phyloP scores from a whole-genome alignment of 805 yeast species.

The Saccharomycopsis oosterbeekiorum region DNA sequence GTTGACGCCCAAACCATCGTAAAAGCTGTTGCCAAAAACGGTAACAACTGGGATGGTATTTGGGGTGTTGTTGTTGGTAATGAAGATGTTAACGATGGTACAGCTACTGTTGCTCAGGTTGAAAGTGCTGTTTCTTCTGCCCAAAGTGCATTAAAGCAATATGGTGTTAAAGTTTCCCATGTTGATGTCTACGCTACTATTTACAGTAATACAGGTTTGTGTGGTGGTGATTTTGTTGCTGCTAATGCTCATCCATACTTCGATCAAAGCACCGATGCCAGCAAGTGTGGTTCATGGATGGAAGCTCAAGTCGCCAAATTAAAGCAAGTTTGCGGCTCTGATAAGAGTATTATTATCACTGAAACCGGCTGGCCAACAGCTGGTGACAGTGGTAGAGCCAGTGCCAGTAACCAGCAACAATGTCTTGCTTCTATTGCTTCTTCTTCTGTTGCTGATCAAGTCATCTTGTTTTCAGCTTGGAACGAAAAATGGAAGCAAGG shows the following conservation, averaged over 20 bases:
- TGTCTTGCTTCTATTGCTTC: constrained; percentile 58
- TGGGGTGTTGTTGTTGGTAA: constrained; percentile 84
- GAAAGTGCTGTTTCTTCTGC: constrained; percentile 42
- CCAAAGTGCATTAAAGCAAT: constrained; percentile 51
- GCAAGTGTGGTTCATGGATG: constrained; percentile 82
- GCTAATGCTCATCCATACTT: constrained; percentile 96
- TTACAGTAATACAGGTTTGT: constrained; percentile 84
- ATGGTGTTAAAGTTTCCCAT: constrained; percentile 84
- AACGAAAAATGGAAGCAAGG: constrained; percentile 55
- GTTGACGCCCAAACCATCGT: constrained; percentile 46
- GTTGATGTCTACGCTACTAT: constrained; percentile 95
- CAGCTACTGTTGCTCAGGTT: constrained; percentile 53
- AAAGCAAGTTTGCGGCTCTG: constrained; percentile 61
- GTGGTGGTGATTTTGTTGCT: constrained; percentile 89
- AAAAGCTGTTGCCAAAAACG: constrained; percentile 39
- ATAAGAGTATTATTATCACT: constrained; percentile 66
- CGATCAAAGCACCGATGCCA: constrained; percentile 72
- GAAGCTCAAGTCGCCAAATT: constrained; percentile 81
- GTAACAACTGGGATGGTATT: constrained; percentile 56
- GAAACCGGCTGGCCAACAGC: constrained; percentile 97
- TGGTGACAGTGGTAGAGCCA: constrained; percentile 70
- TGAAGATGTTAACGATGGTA: constrained; percentile 87
- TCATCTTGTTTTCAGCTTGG: constrained; percentile 51
- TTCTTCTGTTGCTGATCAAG: constrained; percentile 31
- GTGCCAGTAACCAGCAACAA: constrained; percentile 58